Percentiles rank a stretch among this genome's conserved stretches.
These are phyloP conservation scores for Tetragonia tetragonoides DNA, from an alignment of 148 eudicot genomes.

Conservation along the genomic window DNA sequence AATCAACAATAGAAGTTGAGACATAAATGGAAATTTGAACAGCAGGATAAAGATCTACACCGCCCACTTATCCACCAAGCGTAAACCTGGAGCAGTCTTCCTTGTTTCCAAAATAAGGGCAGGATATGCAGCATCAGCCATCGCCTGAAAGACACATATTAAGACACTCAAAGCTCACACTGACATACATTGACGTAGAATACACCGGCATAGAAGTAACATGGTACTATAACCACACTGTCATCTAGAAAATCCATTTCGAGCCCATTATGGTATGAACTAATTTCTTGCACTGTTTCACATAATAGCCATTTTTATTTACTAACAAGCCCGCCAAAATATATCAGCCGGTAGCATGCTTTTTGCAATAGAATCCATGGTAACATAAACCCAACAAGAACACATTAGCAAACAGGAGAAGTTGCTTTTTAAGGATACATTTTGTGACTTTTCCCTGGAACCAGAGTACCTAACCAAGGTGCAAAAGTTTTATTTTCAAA, in stretches of 20 bases:
- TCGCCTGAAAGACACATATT: constrained; percentile 46
- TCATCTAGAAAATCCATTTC: neutral
- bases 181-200: too few species aligned
- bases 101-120: constrained; percentile 84
- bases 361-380: neutral
- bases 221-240: neutral
- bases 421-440: neutral
- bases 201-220: neutral
- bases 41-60: constrained; percentile 44
- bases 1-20: neutral
- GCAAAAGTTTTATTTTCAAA: neutral
- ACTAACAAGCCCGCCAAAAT: neutral
- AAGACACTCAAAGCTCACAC: neutral
- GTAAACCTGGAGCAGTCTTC: constrained; percentile 95
- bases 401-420: neutral
- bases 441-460: neutral
- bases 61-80: constrained; percentile 99
- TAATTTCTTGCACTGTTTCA: too few species aligned
- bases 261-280: neutral
- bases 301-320: too few species aligned
- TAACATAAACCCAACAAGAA: neutral
- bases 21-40: constrained; percentile 1
- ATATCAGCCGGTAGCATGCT: constrained; percentile 1
- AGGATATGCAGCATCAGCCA: constrained; percentile 93
- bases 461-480: neutral